Evolutionary conservation across 129 eudicot genomes (phyloP).

Genomic region (Scalesia atractyloides): DNA sequence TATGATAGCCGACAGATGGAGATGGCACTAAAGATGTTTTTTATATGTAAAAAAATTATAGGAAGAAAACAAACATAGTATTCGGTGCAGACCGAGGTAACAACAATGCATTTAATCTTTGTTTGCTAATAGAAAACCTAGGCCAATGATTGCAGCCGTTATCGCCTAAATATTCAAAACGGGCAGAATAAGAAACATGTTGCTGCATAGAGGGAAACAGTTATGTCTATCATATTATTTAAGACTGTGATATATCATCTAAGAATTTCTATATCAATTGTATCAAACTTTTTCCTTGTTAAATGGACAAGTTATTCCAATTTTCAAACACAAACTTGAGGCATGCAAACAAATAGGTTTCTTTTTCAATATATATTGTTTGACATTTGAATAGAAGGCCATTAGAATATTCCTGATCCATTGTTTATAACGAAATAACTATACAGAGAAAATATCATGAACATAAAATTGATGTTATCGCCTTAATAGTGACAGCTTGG

Average conservation of each 20-base stretch:
- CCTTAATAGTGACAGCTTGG: background rate
- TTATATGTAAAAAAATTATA: background rate
- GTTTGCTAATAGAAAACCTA: slow-evolving; percentile 1
- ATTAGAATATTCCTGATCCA: slow-evolving; percentile 17
- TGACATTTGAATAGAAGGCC: background rate
- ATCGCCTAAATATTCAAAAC: slow-evolving; percentile 17
- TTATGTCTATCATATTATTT: slow-evolving; percentile 9
- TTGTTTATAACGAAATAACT: slow-evolving; percentile 12
- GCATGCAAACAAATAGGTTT: background rate
- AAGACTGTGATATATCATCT: background rate
- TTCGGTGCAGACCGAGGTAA: slow-evolving; percentile 27
- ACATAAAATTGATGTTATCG: slow-evolving; percentile 6
- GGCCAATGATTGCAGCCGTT: slow-evolving; percentile 2
- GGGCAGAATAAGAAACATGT: background rate
- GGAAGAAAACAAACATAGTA: slow-evolving; percentile 8
- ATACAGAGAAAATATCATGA: slow-evolving; percentile 4
- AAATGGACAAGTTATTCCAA: background rate
- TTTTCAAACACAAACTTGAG: background rate
- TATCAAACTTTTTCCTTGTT: background rate
- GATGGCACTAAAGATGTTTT: slow-evolving; percentile 4
- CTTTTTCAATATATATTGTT: background rate
- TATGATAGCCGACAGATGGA: slow-evolving; percentile 22
- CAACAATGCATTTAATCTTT: slow-evolving; percentile 21
- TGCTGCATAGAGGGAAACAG: slow-evolving; percentile 22
- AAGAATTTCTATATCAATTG: too few species aligned